Evolutionary conservation across 2,329 filamentous ascomycete species (phyloP).

Genomic region (Coleophoma eucalyptorum): DNA sequence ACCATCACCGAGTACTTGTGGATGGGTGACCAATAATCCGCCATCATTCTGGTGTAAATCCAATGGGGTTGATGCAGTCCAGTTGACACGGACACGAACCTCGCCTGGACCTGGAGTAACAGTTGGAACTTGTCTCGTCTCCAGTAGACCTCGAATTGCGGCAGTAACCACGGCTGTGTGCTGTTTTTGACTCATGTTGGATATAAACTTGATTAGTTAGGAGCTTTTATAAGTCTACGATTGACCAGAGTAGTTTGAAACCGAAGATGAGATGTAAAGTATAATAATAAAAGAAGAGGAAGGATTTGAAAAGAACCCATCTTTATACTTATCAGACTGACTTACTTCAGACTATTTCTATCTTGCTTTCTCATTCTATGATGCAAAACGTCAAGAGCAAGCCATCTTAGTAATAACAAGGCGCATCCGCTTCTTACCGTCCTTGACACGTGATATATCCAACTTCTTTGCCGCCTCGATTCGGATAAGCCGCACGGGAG

Average conservation of each 20-base stretch:
- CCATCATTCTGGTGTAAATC: conserved; percentile 61
- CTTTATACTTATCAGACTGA: not conserved
- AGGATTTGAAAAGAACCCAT: not conserved
- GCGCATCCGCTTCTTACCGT: not conserved
- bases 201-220: no score
- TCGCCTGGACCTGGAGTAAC: conserved; percentile 32
- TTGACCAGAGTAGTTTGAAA: not conserved
- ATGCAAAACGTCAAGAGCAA: not conserved
- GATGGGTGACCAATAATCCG: conserved; percentile 47
- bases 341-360: not conserved
- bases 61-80: conserved; percentile 57
- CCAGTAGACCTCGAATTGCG: conserved; percentile 29
- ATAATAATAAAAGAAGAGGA: not conserved
- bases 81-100: conserved; percentile 49
- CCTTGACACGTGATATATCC: not conserved
- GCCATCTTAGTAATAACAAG: not conserved
- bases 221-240: no score
- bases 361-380: not conserved
- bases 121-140: conserved; percentile 28
- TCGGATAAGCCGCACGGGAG: no score
- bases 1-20: conserved; percentile 46
- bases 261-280: not conserved
- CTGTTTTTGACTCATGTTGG: conserved; percentile 14
- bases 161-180: conserved; percentile 37
- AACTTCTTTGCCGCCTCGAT: not conserved